Conservation (phyloP, 257 asterid species). For the Penstemon eatonii region DNA sequence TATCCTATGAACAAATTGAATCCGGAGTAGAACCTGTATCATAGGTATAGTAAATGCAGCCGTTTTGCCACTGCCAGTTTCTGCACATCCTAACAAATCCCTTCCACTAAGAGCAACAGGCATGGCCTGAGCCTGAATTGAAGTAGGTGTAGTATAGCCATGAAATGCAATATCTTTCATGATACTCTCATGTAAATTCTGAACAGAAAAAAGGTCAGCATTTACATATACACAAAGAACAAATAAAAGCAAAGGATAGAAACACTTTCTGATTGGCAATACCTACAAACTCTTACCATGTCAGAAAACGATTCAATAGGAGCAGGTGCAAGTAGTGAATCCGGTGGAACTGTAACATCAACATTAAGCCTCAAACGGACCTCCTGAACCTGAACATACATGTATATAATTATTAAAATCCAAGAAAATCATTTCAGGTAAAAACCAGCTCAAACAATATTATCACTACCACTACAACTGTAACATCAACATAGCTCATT, state of each 20-base stretch:
- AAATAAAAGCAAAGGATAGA: conserved; percentile 12
- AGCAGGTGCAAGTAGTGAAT: conserved; percentile 64
- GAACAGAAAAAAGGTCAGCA: conserved; percentile 29
- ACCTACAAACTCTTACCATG: conserved; percentile 52
- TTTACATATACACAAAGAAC: conserved; percentile 12
- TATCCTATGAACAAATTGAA: conserved; percentile 1
- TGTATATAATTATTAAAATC: conserved; percentile 20
- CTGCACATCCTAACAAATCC: conserved; percentile 93
- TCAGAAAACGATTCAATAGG: conserved; percentile 80
- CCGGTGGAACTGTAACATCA: conserved; percentile 69
- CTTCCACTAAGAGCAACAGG: conserved; percentile 87
- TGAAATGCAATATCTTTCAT: conserved; percentile 79
- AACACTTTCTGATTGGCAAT: conserved; percentile 1
- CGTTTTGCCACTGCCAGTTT: conserved; percentile 91
- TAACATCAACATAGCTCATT: too few relatives aligned
- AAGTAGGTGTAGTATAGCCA: conserved; percentile 77
- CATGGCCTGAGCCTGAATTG: conserved; percentile 93
- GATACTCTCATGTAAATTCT: conserved; percentile 72
- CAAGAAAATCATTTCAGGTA: conserved; percentile 4
- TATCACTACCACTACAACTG: neutral
- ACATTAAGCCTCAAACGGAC: conserved; percentile 76
- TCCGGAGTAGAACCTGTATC: conserved; percentile 65
- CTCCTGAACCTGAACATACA: conserved; percentile 64
- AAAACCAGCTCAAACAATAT: neutral
- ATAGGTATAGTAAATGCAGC: conserved; percentile 85